Evolutionary conservation across 2,329 filamentous ascomycete species (phyloP), one percentile per base, ranked within the genome.

Genomic region (Penicillium psychrosexuale): DNA sequence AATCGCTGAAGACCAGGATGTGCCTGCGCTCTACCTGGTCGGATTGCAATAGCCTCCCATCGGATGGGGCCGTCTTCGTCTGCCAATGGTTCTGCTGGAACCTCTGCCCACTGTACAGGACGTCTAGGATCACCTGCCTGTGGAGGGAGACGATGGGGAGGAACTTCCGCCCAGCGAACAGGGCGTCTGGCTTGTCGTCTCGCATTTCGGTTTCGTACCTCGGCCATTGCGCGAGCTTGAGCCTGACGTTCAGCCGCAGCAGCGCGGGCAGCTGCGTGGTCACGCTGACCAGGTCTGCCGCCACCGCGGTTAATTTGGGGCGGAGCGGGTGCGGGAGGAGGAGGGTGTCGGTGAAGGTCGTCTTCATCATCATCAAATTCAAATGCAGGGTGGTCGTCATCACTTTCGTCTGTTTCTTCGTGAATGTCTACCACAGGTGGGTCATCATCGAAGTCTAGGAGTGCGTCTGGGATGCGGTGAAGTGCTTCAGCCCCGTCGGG

Each of bases 1-100:
- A 84, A 84, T 28, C 79, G 70, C 62, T 80, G 77, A 3, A 84
- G 66, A 8, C 78, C 76, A 33, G 60, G 62, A 44, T 60, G 59
- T n/a, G 19, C 50, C 22, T 55, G 19, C 33, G 46, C 15, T 30
- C 33, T 24, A 45, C 38, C 54, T 46, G 52, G 57, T 27, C 52
- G 51, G 30, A 37, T 22, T 17, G 40, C 47, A 5, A 46, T 22
- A 31, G 24, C 33, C 24, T 51, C 49, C 52, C 52, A 54, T 22
- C 15, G 27, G 9, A 39, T 40, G 34, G 30, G 51, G 2, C 47
- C 52, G 2, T 54, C 46, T 24, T 51, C 46, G 1, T 44, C 47
- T 27, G 19, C 31, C 12, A 45, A 37, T 15, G 30, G 24, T 22
- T 55, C 31, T 17, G 28, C 34, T 1, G 43, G 50, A 40, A 40